Percentiles rank a stretch among this genome's conserved stretches.
Evolutionary conservation across 805 yeast genomes (phyloP).

Genomic region (Kodamaea leandrae): DNA sequence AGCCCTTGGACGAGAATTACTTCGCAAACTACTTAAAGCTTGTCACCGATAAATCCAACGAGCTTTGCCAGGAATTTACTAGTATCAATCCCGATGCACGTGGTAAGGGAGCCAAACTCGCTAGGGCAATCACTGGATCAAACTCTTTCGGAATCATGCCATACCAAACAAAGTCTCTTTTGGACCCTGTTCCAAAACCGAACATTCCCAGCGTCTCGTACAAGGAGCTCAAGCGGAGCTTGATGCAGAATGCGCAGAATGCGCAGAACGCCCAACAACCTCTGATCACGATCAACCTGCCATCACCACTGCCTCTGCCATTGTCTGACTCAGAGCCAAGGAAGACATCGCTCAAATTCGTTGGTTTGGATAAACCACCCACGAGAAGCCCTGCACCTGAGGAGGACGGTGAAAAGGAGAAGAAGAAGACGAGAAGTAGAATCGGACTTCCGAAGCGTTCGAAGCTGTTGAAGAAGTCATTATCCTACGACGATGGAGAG

Average conservation of each 20-base stretch:
- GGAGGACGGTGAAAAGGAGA: slow-evolving; percentile 13
- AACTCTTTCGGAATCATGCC: slow-evolving; percentile 38
- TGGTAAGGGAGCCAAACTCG: slow-evolving; percentile 42
- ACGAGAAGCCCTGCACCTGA: not conserved
- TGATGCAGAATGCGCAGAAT: slow-evolving; percentile 18
- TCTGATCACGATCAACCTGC: slow-evolving; percentile 9
- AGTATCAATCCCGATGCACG: slow-evolving; percentile 37
- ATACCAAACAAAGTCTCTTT: slow-evolving; percentile 41
- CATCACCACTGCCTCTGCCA: slow-evolving; percentile 10
- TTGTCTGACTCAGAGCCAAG: slow-evolving; percentile 18
- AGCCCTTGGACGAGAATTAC: slow-evolving; percentile 24
- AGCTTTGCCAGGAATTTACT: slow-evolving; percentile 35
- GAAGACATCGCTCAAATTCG: slow-evolving; percentile 31
- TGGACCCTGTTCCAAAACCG: slow-evolving; percentile 25
- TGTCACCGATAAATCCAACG: slow-evolving; percentile 35
- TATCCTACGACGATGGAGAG: slow-evolving; percentile 32
- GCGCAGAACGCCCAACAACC: slow-evolving; percentile 5
- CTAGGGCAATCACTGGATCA: slow-evolving; percentile 42
- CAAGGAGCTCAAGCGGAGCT: slow-evolving; percentile 32
- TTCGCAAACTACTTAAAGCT: slow-evolving; percentile 25
- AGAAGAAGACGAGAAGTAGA: slow-evolving; percentile 8
- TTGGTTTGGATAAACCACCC: slow-evolving; percentile 19
- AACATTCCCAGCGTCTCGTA: slow-evolving; percentile 23
- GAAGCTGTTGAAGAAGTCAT: slow-evolving; percentile 28
- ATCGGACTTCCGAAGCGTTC: not conserved